Base-by-base conservation (phyloP, 768 basidiomycete species). In the Boletus huronensis region DNA sequence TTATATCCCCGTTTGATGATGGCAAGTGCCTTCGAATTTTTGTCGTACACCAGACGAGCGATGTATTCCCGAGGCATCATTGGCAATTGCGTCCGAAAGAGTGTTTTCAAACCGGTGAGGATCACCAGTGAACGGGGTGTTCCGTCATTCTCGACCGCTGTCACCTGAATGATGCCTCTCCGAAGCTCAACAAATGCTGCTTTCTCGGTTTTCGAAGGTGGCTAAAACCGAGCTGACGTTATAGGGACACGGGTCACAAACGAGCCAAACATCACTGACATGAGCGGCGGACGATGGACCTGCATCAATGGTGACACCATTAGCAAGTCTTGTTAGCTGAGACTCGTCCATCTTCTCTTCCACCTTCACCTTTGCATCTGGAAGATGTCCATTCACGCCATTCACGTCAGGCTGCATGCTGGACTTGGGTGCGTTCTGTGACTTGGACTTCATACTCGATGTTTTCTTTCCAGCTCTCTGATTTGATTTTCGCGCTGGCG, bases 11-110 rank as follows among this genome's bases (percentile, higher is more conserved):
- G 81, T 72, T 98, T 98, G 66, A 97, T 87, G 66, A 99, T 97
- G 3, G 94, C 97, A 49, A 99, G 80, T 32, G 83, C 83, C 65
- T 88, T 88, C n/a, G 96, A 97, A 65, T 93, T 97, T 36, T 79
- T 75, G 67, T 98, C 97, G 61, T 91, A 91, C 1, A 98, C 96
- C 26, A 98, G 81, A 23, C 97, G 84, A 4, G 97, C 92, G 61
- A 99, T 98, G 67, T 99, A 99, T 68, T 98, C 97, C 64, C 93
- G 79, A 13, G 97, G 97, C 97, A 99, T 98, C 73, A 98, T 98
- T 7, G 97, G 97, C 2, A 99, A 74, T 70, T 99, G 97, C 61
- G 91, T 90, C 66, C 97, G 96, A 67, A 99, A 98, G 16, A 98
- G 84, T 9, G 92, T 94, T 74, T 98, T 98, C 54, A 98, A 77